Conservation (phyloP, 1,284 basidiomycete species). For the Xerocomus amazonicus region DNA sequence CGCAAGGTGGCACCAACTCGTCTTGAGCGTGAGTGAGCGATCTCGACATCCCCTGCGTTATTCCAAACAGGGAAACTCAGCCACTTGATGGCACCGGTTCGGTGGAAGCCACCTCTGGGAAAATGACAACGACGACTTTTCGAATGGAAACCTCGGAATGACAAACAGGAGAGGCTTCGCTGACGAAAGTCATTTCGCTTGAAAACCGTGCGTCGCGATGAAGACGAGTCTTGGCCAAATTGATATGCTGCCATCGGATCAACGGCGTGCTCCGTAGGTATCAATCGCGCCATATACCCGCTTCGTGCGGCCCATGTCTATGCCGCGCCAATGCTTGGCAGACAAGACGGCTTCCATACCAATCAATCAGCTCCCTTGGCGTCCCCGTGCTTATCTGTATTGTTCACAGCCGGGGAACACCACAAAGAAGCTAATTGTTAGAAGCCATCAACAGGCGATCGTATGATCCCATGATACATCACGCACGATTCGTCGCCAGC, state of each 20-base stretch:
- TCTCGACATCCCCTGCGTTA: constrained; percentile 5
- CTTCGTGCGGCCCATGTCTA: not conserved
- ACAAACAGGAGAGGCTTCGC: not conserved
- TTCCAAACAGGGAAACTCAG: constrained; percentile 13
- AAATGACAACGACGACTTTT: constrained; percentile 3
- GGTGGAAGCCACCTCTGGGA: not conserved
- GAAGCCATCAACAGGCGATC: constrained; percentile 11
- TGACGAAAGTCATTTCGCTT: not conserved
- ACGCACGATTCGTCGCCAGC: no score
- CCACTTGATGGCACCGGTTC: constrained; percentile 1
- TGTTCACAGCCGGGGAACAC: constrained; percentile 1
- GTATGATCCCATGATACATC: not conserved
- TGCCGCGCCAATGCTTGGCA: constrained; percentile 9
- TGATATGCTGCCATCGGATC: not conserved
- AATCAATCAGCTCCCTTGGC: constrained; percentile 22
- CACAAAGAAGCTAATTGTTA: constrained; percentile 1
- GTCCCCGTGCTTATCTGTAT: constrained; percentile 7
- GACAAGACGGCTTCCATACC: constrained; percentile 9
- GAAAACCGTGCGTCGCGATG: not conserved
- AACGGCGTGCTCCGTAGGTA: not conserved
- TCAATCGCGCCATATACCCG: not conserved
- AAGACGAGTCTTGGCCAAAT: no score
- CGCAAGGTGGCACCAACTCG: no score
- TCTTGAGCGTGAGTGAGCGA: not conserved
- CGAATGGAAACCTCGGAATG: constrained; percentile 11